These are phyloP conservation scores for Alloteropsis semialata DNA, from an alignment of 176 grass and related monocot species.

Conservation along the genomic window DNA sequence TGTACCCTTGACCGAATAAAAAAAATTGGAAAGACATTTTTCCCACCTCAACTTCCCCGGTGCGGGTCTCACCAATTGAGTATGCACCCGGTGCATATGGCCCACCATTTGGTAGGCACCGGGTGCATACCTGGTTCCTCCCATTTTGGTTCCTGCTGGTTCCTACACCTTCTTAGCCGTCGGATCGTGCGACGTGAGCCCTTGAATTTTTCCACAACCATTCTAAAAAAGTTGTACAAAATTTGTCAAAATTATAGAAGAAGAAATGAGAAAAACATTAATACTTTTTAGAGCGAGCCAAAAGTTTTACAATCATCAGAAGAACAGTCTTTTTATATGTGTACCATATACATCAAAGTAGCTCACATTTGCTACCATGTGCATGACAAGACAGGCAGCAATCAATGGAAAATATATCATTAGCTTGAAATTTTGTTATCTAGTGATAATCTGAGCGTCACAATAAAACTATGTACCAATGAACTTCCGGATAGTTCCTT, in stretches of 20 bases:
- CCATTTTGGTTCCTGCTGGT: no score
- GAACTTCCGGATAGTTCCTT: constrained; percentile 68
- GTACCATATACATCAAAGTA: not conserved
- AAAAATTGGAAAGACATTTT: no score
- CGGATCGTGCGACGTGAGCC: no score
- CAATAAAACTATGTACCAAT: constrained; percentile 46
- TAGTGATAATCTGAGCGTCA: not conserved
- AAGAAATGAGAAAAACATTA: not conserved
- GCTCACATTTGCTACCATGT: not conserved
- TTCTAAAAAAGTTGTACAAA: no score
- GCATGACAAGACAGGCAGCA: not conserved
- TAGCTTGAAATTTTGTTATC: not conserved
- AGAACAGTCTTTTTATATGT: not conserved
- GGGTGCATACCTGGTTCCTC: no score
- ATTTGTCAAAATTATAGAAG: not conserved
- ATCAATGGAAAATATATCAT: not conserved
- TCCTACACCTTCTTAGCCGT: no score
- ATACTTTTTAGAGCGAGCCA: not conserved
- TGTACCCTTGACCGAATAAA: no score
- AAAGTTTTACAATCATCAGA: not conserved
- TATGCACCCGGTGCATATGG: no score
- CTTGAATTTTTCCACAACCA: no score
- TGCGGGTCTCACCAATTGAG: no score
- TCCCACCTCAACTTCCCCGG: no score
- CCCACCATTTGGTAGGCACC: no score